Base-by-base conservation (phyloP, 208 protist species). In the Trypanosoma cruzi region DNA sequence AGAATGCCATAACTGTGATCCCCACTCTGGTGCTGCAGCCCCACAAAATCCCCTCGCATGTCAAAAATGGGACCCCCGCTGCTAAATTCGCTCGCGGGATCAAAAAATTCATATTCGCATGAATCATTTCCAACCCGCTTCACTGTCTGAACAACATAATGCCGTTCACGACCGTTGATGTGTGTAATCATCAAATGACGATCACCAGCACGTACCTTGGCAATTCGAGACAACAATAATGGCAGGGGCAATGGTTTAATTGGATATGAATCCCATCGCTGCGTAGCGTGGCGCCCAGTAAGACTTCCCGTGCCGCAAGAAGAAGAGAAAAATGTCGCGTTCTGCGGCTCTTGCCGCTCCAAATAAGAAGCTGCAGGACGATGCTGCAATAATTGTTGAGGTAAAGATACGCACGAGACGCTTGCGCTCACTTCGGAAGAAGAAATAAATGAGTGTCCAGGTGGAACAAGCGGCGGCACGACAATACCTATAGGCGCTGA, bases 11-110 rank as follows among this genome's bases (percentile, higher is more conserved):
- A 76, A 28, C 74, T 78, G 28, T 50, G 48, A 64, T 72, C 36
- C 28, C 68, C 83, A n/a, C 40, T 46, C 55, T 89, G 82, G 69
- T 96, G 91, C 61, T 96, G 91, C 44, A 96, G 42, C 8, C 88
- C 91, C 31, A 96, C 77, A 80, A 96, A 94, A 70, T 93, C 80
- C n/a, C 91, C 91, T 8, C 80, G 68, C 46, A 68, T 74, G 64
- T 89, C 80, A 74, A 96, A 96, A 46, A 94, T 88, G 22, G 85
- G 71, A 0, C 91, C 91, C 32, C 91, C 91, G 60, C 91, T 96
- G 68, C 81, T 85, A 59, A 68, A 76, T 55, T 88, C 80, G 58
- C 67, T 64, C 7, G 44, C 31, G 22, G 57, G 54, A 31, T 79
- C 62, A 66, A 40, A 74, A 52, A 81, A 75, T 59, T 81, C 77